These are phyloP conservation scores for Ogataea pilisensis DNA, from an alignment of 805 yeast species.

Conservation along the genomic window DNA sequence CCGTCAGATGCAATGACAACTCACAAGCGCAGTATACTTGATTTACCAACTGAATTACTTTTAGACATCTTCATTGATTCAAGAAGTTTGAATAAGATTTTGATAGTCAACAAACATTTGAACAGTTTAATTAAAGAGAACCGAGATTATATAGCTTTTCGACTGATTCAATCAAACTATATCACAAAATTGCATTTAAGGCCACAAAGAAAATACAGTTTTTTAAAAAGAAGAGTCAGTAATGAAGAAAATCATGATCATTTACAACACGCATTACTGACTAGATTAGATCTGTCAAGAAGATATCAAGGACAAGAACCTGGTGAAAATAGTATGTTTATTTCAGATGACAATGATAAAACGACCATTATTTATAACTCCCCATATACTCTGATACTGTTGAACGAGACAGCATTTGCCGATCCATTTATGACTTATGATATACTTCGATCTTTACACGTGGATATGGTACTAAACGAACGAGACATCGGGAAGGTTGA, in stretches of 20 bases:
- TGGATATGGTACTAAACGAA: slow-evolving; percentile 10
- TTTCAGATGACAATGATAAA: neutral
- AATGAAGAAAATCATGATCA: slow-evolving; percentile 19
- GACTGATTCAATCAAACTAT: neutral
- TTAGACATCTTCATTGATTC: slow-evolving; percentile 14
- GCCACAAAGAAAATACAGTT: slow-evolving; percentile 3
- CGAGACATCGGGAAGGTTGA: neutral
- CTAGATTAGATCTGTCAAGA: slow-evolving; percentile 10
- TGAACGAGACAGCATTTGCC: slow-evolving; percentile 7
- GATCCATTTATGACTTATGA: slow-evolving; percentile 3
- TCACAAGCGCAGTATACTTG: neutral
- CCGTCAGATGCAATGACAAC: too few species aligned
- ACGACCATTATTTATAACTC: slow-evolving; percentile 4
- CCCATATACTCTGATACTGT: slow-evolving; percentile 6
- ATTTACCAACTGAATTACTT: slow-evolving; percentile 20
- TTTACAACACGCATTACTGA: slow-evolving; percentile 15
- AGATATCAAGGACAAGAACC: neutral
- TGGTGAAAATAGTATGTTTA: neutral
- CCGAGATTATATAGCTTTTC: slow-evolving; percentile 3
- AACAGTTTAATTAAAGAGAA: slow-evolving; percentile 8
- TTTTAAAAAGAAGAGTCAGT: slow-evolving; percentile 15
- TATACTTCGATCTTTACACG: slow-evolving; percentile 3
- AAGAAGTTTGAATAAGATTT: slow-evolving; percentile 8
- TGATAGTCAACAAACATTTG: slow-evolving; percentile 6
- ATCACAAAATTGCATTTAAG: neutral